These are phyloP conservation scores for Veloporphyrellus conicus DNA, from an alignment of 1,284 basidiomycete genomes.

Conservation along the genomic window DNA sequence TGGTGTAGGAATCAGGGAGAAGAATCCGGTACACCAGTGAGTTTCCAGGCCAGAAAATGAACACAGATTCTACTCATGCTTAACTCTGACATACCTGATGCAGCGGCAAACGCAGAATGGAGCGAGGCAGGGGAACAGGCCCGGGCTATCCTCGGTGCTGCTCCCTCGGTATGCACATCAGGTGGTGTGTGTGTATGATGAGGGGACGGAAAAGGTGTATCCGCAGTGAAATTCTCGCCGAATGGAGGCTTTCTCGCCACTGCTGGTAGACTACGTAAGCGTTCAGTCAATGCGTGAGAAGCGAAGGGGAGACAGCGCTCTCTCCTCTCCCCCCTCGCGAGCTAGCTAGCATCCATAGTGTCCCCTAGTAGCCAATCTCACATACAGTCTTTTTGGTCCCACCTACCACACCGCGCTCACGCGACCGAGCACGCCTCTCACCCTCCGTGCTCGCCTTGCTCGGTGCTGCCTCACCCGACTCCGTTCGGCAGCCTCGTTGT, in stretches of 20 bases:
- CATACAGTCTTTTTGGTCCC: neutral
- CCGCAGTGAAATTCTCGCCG: too few species aligned
- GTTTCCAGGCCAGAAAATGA: too few species aligned
- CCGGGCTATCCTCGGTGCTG: conserved; percentile 39
- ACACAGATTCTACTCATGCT: conserved; percentile 46
- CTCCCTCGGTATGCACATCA: conserved; percentile 69
- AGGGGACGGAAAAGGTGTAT: conserved; percentile 50
- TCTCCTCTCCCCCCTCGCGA: too few species aligned
- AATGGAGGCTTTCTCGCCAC: too few species aligned
- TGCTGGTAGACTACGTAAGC: too few species aligned
- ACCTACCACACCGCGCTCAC: neutral
- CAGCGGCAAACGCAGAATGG: conserved; percentile 1
- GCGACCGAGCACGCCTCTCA: neutral
- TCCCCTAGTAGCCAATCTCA: neutral
- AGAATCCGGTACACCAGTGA: too few species aligned
- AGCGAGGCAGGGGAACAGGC: conserved; percentile 6
- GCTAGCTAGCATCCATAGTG: too few species aligned
- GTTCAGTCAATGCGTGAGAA: too few species aligned
- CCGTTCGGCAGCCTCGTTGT: neutral
- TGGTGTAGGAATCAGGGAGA: conserved; percentile 35
- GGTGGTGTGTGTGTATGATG: conserved; percentile 69
- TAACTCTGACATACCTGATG: conserved; percentile 2
- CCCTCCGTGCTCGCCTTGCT: too few species aligned
- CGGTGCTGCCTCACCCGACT: neutral
- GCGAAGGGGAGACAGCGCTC: too few species aligned